A percentile compares a stretch with the other conserved stretches of the same genome.
Evolutionary conservation across 805 yeast species (phyloP).

Genomic region (Blastobotrys peoriensis): DNA sequence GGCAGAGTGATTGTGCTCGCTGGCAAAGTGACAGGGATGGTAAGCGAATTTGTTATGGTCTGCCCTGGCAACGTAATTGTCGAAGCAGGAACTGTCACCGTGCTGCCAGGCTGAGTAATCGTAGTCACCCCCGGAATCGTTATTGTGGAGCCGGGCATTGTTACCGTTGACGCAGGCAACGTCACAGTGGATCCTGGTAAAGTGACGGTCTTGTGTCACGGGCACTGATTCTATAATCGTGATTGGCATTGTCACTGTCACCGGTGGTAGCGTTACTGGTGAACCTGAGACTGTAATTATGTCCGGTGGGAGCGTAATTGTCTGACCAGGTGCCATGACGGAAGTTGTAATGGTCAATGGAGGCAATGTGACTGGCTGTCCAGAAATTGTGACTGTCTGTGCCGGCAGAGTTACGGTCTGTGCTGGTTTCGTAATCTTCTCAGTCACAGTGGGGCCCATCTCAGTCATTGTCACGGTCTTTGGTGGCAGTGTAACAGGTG

Average conservation of each 20-base stretch:
- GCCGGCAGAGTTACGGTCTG: slow-evolving; percentile 9
- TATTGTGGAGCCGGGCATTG: slow-evolving; percentile 13
- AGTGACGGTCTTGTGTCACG: slow-evolving; percentile 10
- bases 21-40: slow-evolving; percentile 16
- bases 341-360: slow-evolving; percentile 8
- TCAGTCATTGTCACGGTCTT: slow-evolving; percentile 11
- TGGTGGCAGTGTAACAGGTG: slow-evolving; percentile 7
- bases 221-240: slow-evolving; percentile 7
- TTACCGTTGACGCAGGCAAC: slow-evolving; percentile 5
- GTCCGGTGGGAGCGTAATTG: slow-evolving; percentile 15
- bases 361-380: no score
- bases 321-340: slow-evolving; percentile 12
- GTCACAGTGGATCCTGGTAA: slow-evolving; percentile 21
- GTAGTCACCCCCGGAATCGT: slow-evolving; percentile 14
- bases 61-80: slow-evolving; percentile 9
- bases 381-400: not conserved
- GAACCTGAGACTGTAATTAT: slow-evolving; percentile 13
- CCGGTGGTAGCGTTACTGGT: not conserved
- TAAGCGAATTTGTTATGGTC: not conserved
- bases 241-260: slow-evolving; percentile 5
- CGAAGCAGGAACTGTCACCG: slow-evolving; percentile 14
- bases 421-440: slow-evolving; percentile 13
- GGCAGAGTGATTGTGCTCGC: slow-evolving; percentile 15
- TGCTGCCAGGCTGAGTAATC: slow-evolving; percentile 19
- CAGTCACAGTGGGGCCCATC: slow-evolving; percentile 3